These are phyloP conservation scores for Lignosus rhinocerotis DNA, from an alignment of 1,284 basidiomycete species.

Conservation along the genomic window DNA sequence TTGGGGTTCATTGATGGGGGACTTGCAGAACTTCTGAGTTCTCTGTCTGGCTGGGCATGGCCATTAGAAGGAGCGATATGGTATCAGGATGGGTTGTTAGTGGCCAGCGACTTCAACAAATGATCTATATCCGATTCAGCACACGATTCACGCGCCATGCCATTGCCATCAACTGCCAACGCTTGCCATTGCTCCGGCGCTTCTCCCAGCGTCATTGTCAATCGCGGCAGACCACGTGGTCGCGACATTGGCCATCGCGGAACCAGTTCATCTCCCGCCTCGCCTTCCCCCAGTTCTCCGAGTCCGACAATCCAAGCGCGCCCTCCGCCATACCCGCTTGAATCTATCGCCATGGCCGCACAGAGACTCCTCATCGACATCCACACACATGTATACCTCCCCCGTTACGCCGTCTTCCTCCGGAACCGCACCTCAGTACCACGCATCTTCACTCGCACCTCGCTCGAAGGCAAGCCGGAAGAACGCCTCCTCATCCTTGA, in stretches of 20 bases:
- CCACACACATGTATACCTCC: conserved; percentile 82
- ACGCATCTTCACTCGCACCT: conserved; percentile 59
- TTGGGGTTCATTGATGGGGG: conserved; percentile 2
- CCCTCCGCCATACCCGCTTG: not conserved
- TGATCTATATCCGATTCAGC: conserved; percentile 14
- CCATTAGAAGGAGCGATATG: conserved; percentile 1
- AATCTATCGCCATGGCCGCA: conserved; percentile 23
- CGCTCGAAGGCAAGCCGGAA: conserved; percentile 46
- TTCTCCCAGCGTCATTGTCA: not conserved
- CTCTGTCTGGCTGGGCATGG: not conserved
- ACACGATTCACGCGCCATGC: not conserved
- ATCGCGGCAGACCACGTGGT: conserved; percentile 14
- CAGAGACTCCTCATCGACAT: conserved; percentile 64
- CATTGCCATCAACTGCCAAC: not conserved
- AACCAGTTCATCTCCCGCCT: not conserved
- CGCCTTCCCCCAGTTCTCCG: not conserved
- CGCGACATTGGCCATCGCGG: conserved; percentile 12
- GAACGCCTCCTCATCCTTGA: conserved; percentile 76
- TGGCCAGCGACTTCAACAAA: not conserved
- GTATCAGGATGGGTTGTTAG: not conserved
- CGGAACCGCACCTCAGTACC: conserved; percentile 63
- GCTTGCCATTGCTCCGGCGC: not conserved
- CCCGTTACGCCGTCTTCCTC: conserved; percentile 67
- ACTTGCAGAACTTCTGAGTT: not conserved
- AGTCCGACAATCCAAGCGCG: conserved; percentile 1